These are phyloP conservation scores for Cercospora sp. DNA, from an alignment of 2,329 filamentous ascomycete genomes.

Conservation along the genomic window DNA sequence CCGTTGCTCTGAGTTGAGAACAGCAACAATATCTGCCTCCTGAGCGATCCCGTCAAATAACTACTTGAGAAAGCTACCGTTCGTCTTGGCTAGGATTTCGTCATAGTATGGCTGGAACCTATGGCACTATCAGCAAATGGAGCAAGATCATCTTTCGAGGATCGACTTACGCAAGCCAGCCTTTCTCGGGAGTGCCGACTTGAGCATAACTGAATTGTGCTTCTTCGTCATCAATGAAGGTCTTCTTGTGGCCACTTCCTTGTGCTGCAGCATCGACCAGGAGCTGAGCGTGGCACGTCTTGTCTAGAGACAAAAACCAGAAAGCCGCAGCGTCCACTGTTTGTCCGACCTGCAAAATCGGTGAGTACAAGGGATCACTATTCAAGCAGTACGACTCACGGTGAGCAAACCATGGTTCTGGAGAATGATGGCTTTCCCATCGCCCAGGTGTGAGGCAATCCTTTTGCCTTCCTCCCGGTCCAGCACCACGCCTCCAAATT, in stretches of 20 bases:
- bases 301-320: constrained; percentile 49
- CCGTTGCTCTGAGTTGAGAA: not conserved
- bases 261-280: constrained; percentile 47
- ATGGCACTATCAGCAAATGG: not conserved
- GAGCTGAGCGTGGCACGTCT: constrained; percentile 49
- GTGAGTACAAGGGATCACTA: constrained; percentile 3
- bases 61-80: constrained; percentile 51
- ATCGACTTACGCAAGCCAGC: constrained; percentile 42
- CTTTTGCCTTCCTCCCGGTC: constrained; percentile 45
- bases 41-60: not conserved
- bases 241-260: constrained; percentile 43
- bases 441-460: constrained; percentile 44
- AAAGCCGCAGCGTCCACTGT: constrained; percentile 49
- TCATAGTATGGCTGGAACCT: constrained; percentile 56
- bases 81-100: constrained; percentile 53
- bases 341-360: constrained; percentile 29
- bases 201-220: constrained; percentile 43
- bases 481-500: constrained; percentile 50
- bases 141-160: constrained; percentile 42
- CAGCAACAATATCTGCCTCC: not conserved
- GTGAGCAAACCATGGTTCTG: constrained; percentile 51
- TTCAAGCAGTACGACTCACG: constrained; percentile 25
- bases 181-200: constrained; percentile 52
- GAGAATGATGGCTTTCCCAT: constrained; percentile 44
- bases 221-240: constrained; percentile 44